Conservation (phyloP, 1,284 basidiomycete genomes). For the Ganoderma multipileum region DNA sequence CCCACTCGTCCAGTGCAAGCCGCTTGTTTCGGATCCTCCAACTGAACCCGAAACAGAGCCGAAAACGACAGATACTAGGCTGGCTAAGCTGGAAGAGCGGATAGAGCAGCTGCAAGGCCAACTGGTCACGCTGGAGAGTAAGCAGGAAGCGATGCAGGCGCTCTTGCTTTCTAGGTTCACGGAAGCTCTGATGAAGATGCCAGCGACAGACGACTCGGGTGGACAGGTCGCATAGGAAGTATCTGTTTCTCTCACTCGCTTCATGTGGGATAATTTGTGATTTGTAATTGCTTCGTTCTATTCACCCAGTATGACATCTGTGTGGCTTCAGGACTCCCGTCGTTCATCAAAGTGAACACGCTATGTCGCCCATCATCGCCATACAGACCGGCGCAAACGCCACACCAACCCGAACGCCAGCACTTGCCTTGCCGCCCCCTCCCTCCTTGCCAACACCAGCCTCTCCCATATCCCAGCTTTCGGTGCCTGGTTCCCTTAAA, state of each 20-base stretch:
- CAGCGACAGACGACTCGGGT: neutral
- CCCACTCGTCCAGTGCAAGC: constrained; percentile 13
- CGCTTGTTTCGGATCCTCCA: neutral
- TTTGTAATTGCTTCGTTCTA: neutral
- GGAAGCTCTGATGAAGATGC: neutral
- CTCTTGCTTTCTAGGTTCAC: constrained; percentile 1
- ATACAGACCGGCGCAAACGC: constrained; percentile 17
- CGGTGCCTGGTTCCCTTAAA: constrained; percentile 21
- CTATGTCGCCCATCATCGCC: neutral
- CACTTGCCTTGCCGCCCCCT: constrained; percentile 24
- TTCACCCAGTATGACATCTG: neutral
- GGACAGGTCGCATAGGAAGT: neutral
- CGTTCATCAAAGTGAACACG: neutral
- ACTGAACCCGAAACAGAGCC: neutral
- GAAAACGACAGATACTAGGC: neutral
- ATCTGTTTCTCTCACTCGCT: neutral
- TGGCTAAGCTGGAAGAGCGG: constrained; percentile 17
- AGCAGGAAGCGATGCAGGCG: constrained; percentile 8
- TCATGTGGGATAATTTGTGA: neutral
- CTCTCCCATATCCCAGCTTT: constrained; percentile 15
- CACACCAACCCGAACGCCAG: constrained; percentile 28
- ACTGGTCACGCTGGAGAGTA: constrained; percentile 9
- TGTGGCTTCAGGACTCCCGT: neutral
- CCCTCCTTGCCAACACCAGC: neutral
- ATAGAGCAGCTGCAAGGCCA: constrained; percentile 18